phyloP scores from a whole-genome alignment of 1,284 basidiomycete species.

The Apiotrichum veenhuisii region DNA sequence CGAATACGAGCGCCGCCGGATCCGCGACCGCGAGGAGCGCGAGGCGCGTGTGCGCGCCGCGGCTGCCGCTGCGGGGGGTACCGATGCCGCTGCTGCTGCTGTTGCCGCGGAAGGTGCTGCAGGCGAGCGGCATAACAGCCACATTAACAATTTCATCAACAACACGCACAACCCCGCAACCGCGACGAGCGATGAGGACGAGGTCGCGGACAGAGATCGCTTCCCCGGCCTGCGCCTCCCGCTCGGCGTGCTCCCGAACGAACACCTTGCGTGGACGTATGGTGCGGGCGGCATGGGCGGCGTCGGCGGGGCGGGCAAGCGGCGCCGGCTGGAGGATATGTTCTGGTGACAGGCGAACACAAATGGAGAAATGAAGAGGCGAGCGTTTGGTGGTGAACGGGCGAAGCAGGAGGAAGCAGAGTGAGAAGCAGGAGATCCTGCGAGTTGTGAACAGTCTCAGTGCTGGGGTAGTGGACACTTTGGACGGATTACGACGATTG shows the following conservation, averaged over 20 bases:
- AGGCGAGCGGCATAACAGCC: neutral
- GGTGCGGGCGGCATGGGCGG: neutral
- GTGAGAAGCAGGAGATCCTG: too few relatives aligned
- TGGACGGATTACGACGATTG: too few relatives aligned
- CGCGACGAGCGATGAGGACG: neutral
- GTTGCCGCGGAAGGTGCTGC: neutral
- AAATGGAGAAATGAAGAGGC: too few relatives aligned
- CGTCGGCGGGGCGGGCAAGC: neutral
- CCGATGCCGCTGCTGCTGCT: neutral
- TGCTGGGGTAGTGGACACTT: too few relatives aligned
- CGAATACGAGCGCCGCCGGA: neutral
- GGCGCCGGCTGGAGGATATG: neutral
- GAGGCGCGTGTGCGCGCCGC: neutral
- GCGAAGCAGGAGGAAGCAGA: too few relatives aligned
- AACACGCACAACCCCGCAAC: too few relatives aligned
- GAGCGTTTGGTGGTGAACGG: too few relatives aligned
- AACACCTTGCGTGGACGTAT: constrained; percentile 5
- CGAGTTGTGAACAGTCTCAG: too few relatives aligned
- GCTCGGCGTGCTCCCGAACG: constrained; percentile 1
- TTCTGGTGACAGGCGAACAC: constrained; percentile 1
- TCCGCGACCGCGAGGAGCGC: neutral
- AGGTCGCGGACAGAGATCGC: neutral
- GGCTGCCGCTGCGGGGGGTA: neutral
- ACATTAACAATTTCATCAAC: neutral
- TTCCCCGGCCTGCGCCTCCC: neutral